Percentiles rank a stretch among this genome's conserved stretches.
Conservation (phyloP, 805 yeast species). For the Cyberlindnera mrakii region DNA sequence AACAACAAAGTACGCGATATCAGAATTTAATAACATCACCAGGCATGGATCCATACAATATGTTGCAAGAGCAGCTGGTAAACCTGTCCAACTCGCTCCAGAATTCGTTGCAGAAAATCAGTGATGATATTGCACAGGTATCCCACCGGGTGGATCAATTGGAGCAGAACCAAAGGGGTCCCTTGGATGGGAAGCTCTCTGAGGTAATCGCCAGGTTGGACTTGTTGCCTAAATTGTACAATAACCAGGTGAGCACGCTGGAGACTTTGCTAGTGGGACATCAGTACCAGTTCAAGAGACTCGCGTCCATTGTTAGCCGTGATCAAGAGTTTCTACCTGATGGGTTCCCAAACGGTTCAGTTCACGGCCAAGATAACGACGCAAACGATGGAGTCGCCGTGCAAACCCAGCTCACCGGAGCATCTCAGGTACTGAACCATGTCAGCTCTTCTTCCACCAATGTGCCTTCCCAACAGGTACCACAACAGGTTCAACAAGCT, state of each 20-base stretch:
- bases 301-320: conserved; percentile 7
- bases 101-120: conserved; percentile 12
- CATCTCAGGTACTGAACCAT: not conserved
- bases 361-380: not conserved
- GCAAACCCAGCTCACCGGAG: not conserved
- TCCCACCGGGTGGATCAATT: conserved; percentile 16
- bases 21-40: not conserved
- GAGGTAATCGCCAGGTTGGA: conserved; percentile 8
- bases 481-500: conserved; percentile 4
- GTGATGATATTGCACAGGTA: conserved; percentile 15
- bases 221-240: conserved; percentile 16
- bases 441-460: no score
- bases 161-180: conserved; percentile 14
- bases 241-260: conserved; percentile 14
- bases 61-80: conserved; percentile 22
- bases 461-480: not conserved
- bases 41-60: conserved; percentile 20
- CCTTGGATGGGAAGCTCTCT: conserved; percentile 8
- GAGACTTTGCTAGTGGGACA: conserved; percentile 15
- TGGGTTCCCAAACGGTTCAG: not conserved
- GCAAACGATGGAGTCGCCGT: not conserved
- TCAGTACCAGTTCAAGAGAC: conserved; percentile 16
- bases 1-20: not conserved
- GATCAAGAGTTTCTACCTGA: conserved; percentile 1
- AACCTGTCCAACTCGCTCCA: conserved; percentile 15